These are phyloP conservation scores for Erythrophleum ivorense DNA, from an alignment of 331 rosid genomes.

Conservation along the genomic window DNA sequence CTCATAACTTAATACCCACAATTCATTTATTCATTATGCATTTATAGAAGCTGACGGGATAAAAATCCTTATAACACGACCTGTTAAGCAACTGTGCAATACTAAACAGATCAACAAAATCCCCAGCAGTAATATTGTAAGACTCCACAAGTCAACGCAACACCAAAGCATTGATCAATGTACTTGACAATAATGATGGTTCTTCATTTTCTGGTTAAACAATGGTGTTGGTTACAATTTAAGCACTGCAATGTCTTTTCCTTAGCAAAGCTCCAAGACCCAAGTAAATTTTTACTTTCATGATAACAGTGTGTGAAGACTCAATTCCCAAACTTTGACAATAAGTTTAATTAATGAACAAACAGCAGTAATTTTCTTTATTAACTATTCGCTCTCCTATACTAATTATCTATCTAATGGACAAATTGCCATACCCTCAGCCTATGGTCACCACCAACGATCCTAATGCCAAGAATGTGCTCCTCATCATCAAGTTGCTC, in stretches of 20 bases:
- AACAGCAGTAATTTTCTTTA: not conserved
- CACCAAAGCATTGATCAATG: not conserved
- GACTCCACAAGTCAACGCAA: not conserved
- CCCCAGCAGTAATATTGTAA: not conserved
- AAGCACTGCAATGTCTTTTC: not conserved
- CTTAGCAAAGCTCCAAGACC: not conserved
- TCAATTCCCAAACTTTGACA: not conserved
- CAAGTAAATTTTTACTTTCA: not conserved
- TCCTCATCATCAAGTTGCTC: conserved; percentile 53
- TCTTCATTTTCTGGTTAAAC: not conserved
- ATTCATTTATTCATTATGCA: not conserved
- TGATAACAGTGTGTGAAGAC: not conserved
- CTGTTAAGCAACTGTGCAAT: not conserved
- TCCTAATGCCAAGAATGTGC: conserved; percentile 49
- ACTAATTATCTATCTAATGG: not conserved
- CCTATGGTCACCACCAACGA: conserved; percentile 60
- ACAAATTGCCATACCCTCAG: conserved; percentile 41
- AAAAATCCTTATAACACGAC: not conserved
- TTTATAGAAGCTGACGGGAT: not conserved
- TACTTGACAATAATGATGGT: not conserved
- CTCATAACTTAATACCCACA: not conserved
- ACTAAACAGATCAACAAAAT: not conserved
- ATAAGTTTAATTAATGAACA: not conserved
- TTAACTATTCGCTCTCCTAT: not conserved
- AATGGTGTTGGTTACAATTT: not conserved